A percentile compares a stretch with the other conserved stretches of the same genome.
Conservation (phyloP, 225 moss, liverwort and hornwort genomes). For the Polytrichum commune region DNA sequence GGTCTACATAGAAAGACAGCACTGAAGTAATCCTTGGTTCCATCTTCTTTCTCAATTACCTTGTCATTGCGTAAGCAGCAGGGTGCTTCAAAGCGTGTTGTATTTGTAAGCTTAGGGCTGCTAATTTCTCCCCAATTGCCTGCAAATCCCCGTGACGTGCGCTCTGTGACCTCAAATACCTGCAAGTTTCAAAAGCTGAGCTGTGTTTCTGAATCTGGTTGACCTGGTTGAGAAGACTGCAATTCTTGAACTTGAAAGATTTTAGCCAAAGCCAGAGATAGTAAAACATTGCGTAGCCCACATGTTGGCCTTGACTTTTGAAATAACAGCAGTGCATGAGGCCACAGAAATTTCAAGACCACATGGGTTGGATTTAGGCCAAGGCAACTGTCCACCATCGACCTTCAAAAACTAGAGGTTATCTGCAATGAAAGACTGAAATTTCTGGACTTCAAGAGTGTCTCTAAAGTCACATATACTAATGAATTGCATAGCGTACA, state of each 20-base stretch:
- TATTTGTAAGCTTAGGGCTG: constrained; percentile 16
- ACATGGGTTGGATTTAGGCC: not conserved
- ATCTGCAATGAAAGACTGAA: not conserved
- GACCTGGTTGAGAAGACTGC: not conserved
- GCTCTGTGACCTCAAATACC: constrained; percentile 69
- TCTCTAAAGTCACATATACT: not conserved
- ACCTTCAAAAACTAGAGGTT: no score
- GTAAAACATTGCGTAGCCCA: not conserved
- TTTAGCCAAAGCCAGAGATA: not conserved
- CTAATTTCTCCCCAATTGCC: constrained; percentile 50
- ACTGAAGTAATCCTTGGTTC: constrained; percentile 23
- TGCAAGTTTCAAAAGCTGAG: constrained; percentile 7
- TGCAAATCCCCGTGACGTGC: constrained; percentile 63
- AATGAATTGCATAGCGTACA: not conserved
- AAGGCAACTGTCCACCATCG: not conserved
- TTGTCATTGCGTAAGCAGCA: constrained; percentile 53
- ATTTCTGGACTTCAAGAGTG: not conserved
- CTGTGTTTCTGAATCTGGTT: not conserved
- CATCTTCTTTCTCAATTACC: constrained; percentile 28
- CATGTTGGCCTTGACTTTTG: not conserved
- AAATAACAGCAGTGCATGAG: not conserved
- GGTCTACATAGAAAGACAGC: constrained; percentile 63
- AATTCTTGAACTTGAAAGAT: not conserved
- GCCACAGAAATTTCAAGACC: not conserved
- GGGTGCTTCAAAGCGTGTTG: constrained; percentile 67